Conservation (phyloP, 179 eudicot genomes). For the Heliamphora pulchella region DNA sequence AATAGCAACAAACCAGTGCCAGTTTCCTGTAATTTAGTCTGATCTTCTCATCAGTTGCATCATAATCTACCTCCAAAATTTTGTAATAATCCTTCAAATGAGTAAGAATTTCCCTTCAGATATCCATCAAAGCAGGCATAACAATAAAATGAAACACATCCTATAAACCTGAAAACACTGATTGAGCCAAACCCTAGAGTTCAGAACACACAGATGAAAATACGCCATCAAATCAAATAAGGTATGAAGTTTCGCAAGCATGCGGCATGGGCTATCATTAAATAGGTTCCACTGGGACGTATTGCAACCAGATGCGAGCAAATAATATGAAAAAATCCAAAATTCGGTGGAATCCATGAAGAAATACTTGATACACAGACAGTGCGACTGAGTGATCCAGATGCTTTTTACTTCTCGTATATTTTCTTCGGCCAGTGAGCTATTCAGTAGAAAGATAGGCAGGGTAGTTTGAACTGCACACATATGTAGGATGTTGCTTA, state of each 20-base stretch:
- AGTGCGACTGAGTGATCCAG: not conserved
- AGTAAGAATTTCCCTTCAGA: conserved; percentile 16
- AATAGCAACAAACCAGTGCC: conserved; percentile 46
- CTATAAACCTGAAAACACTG: not conserved
- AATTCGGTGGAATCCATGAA: too few relatives aligned
- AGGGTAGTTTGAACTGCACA: too few relatives aligned
- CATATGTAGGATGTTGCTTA: too few relatives aligned
- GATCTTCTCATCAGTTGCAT: conserved; percentile 55
- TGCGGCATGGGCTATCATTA: not conserved
- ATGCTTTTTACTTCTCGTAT: too few relatives aligned
- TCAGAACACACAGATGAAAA: not conserved
- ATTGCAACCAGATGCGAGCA: too few relatives aligned
- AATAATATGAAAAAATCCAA: too few relatives aligned
- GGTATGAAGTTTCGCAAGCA: not conserved
- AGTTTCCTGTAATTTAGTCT: conserved; percentile 44
- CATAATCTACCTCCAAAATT: conserved; percentile 54
- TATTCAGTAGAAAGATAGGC: too few relatives aligned
- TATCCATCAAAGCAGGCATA: not conserved
- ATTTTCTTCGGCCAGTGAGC: too few relatives aligned
- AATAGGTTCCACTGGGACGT: too few relatives aligned
- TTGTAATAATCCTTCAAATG: conserved; percentile 49
- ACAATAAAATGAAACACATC: conserved; percentile 2
- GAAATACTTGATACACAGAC: too few relatives aligned
- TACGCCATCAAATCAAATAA: not conserved
- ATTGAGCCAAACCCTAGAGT: not conserved